Evolutionary conservation across 129 eudicot species (phyloP).

Genomic region (Gnaphalium uliginosum): DNA sequence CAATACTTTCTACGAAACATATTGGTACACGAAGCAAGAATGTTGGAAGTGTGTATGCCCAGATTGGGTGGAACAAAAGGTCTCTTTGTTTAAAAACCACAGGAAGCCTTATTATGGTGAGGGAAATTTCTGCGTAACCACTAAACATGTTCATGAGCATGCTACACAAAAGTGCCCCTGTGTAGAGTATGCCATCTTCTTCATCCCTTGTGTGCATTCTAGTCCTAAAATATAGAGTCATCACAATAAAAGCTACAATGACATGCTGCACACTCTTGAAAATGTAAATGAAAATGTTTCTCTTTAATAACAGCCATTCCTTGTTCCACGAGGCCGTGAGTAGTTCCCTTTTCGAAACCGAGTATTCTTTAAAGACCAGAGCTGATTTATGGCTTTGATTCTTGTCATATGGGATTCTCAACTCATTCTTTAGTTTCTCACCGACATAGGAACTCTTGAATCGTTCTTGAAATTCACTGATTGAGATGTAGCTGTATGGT

Average conservation of each 20-base stretch:
- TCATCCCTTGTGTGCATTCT: slow-evolving; percentile 49
- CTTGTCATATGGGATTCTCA: slow-evolving; percentile 55
- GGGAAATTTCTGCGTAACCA: slow-evolving; percentile 70
- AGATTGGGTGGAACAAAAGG: slow-evolving; percentile 75
- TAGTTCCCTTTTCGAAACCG: slow-evolving; percentile 50
- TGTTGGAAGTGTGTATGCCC: slow-evolving; percentile 79
- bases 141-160: slow-evolving; percentile 62
- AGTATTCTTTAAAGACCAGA: slow-evolving; percentile 48
- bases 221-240: slow-evolving; percentile 58
- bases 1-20: slow-evolving; percentile 54
- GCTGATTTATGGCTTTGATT: slow-evolving; percentile 54
- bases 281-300: slow-evolving; percentile 68
- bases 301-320: slow-evolving; percentile 70
- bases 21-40: slow-evolving; percentile 66
- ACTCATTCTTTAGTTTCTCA: slow-evolving; percentile 45
- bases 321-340: slow-evolving; percentile 60
- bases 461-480: slow-evolving; percentile 40
- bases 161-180: slow-evolving; percentile 64
- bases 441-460: slow-evolving; percentile 66
- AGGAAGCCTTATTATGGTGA: slow-evolving; percentile 67
- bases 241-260: slow-evolving; percentile 51
- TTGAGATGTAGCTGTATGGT: slow-evolving; percentile 52
- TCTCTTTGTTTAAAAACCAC: slow-evolving; percentile 85
- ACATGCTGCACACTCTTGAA: slow-evolving; percentile 62
- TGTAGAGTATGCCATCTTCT: slow-evolving; percentile 55